Conservation (phyloP, 2,329 filamentous ascomycete species). For the Exophiala dermatitidis region DNA sequence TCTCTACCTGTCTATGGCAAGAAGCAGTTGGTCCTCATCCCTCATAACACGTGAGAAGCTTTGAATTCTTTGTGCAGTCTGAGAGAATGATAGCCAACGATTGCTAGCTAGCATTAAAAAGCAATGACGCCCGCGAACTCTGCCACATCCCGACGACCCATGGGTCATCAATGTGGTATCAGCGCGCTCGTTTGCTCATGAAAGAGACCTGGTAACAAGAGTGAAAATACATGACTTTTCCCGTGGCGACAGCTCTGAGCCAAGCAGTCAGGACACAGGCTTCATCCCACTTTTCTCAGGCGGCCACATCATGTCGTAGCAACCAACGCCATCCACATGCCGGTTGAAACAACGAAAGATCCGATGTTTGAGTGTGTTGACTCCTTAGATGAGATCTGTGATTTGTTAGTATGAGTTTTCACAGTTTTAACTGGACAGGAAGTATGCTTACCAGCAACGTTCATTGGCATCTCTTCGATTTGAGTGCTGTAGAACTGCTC, state of each 20-base stretch:
- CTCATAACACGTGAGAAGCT: slow-evolving; percentile 25
- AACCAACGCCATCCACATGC: slow-evolving; percentile 29
- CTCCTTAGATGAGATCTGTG: slow-evolving; percentile 30
- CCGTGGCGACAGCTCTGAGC: slow-evolving; percentile 22
- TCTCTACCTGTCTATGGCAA: slow-evolving; percentile 24
- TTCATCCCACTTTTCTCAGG: slow-evolving; percentile 30
- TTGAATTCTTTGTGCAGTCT: slow-evolving; percentile 19
- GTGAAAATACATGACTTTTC: slow-evolving; percentile 24
- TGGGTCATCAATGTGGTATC: slow-evolving; percentile 16
- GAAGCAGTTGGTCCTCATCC: slow-evolving; percentile 20
- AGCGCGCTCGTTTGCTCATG: slow-evolving; percentile 21
- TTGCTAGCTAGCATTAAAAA: slow-evolving; percentile 21
- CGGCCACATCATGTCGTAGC: slow-evolving; percentile 17
- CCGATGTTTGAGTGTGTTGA: slow-evolving; percentile 5
- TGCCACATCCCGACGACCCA: slow-evolving; percentile 15
- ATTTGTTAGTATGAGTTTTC: slow-evolving; percentile 11
- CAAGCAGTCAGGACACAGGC: slow-evolving; percentile 28
- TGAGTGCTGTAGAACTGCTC: slow-evolving; percentile 99
- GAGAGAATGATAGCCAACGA: slow-evolving; percentile 24
- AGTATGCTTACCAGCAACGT: slow-evolving; percentile 55
- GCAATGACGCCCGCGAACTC: slow-evolving; percentile 21
- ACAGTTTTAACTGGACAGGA: slow-evolving; percentile 2
- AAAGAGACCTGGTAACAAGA: slow-evolving; percentile 10
- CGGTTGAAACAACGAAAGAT: slow-evolving; percentile 11
- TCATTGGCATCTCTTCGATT: slow-evolving; percentile 99